Evolutionary conservation across 306 rosid species (phyloP).

Genomic region (Prunus campanulata): DNA sequence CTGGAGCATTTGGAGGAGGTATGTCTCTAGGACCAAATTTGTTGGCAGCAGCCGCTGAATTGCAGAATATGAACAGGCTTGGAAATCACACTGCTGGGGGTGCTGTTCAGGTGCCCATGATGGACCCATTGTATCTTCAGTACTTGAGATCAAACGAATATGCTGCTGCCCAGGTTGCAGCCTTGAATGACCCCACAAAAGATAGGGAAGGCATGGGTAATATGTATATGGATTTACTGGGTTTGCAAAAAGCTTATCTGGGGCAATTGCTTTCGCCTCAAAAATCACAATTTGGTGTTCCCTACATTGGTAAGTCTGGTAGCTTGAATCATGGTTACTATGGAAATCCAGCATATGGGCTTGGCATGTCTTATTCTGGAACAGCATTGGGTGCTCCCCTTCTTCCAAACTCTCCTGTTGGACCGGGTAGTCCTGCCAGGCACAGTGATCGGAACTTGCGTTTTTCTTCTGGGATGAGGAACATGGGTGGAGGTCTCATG

Average conservation of each 20-base stretch:
- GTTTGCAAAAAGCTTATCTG: slow-evolving; percentile 77
- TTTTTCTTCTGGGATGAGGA: slow-evolving; percentile 83
- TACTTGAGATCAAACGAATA: slow-evolving; percentile 79
- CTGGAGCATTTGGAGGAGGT: slow-evolving; percentile 71
- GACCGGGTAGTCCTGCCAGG: slow-evolving; percentile 81
- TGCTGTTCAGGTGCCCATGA: slow-evolving; percentile 64
- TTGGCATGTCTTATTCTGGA: slow-evolving; percentile 79
- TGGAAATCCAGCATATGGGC: slow-evolving; percentile 70
- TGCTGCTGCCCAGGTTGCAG: slow-evolving; percentile 70
- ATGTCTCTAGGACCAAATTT: slow-evolving; percentile 55
- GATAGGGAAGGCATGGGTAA: slow-evolving; percentile 66
- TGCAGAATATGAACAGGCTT: slow-evolving; percentile 56
- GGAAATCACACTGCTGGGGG: slow-evolving; percentile 65
- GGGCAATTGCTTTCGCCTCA: slow-evolving; percentile 70
- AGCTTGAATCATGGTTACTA: slow-evolving; percentile 70
- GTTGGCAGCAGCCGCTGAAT: slow-evolving; percentile 46
- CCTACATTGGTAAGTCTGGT: slow-evolving; percentile 64
- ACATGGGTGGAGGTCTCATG: slow-evolving; percentile 62
- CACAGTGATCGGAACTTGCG: slow-evolving; percentile 69
- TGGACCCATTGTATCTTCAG: slow-evolving; percentile 82
- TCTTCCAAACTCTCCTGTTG: slow-evolving; percentile 70
- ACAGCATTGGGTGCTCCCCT: slow-evolving; percentile 68
- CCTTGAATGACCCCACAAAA: slow-evolving; percentile 57
- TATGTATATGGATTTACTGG: slow-evolving; percentile 65
- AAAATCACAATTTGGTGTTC: slow-evolving; percentile 64